Evolutionary conservation across 176 grass and related monocot species (phyloP).

Genomic region (Bromus sterilis): DNA sequence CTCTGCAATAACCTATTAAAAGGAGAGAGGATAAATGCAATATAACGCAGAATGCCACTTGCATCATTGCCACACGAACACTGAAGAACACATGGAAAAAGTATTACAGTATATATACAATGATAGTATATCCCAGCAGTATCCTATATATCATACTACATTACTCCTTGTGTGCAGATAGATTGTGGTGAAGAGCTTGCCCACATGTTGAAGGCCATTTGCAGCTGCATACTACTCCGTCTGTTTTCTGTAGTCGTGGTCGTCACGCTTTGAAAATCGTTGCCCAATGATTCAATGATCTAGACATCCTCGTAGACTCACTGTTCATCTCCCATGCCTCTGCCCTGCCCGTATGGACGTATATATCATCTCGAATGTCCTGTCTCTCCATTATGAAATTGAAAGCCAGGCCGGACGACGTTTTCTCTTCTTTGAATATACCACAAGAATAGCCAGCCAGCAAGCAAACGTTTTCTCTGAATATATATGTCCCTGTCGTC

Average conservation of each 20-base stretch:
- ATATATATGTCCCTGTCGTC: background rate
- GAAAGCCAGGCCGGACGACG: background rate
- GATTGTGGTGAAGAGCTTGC: slow-evolving; percentile 7
- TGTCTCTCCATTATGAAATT: background rate
- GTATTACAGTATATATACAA: background rate
- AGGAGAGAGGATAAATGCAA: too few species aligned
- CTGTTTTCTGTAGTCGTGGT: background rate
- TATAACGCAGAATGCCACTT: background rate
- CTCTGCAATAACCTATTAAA: too few species aligned
- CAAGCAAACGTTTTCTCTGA: background rate
- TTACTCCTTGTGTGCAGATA: background rate
- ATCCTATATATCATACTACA: background rate
- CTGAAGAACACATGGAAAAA: background rate
- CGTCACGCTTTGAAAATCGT: background rate
- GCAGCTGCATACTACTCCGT: too few species aligned
- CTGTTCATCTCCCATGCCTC: background rate
- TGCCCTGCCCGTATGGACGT: too few species aligned
- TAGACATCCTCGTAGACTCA: slow-evolving; percentile 15
- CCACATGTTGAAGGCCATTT: background rate
- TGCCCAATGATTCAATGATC: slow-evolving; percentile 7
- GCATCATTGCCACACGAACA: background rate
- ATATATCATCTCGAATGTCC: background rate
- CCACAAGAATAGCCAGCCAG: too few species aligned
- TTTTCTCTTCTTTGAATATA: too few species aligned
- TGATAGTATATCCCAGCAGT: background rate